Evolutionary conservation across 1,139 yeast genomes (phyloP), one percentile per base, ranked within the genome.

Genomic region (Sugiyamaella xylanicola): DNA sequence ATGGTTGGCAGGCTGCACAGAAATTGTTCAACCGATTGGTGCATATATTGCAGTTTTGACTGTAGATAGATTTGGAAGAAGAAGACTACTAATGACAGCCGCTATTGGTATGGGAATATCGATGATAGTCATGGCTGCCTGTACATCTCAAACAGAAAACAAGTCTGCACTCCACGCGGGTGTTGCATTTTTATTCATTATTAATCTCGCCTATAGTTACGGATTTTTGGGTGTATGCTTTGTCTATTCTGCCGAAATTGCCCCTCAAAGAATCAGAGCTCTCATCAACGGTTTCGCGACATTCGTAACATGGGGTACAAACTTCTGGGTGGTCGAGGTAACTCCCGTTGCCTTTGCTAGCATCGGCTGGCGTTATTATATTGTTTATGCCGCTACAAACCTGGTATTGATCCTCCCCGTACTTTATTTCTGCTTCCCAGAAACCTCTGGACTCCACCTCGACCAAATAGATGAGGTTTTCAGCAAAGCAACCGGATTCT

Each of bases 231-330:
- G 63, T 17, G 55, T 53, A 43, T 65, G 59, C 57, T 65, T 61
- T 59, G 63, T 57, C 21, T 64, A 82, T 70, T 85, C 85, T 53
- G 83, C 86, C 47, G 87, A 83, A 70, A 79, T 83, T 57, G 78
- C 82, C 65, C 85, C 87, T n/a, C 76, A 81, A 68, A 76, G 80
- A 67, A 79, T 83, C 47, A 80, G 87, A 73, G 81, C 85, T 49
- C 76, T 78, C 48, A 83, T 83, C 52, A 74, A 81, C 53, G 86
- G 84, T 40, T 71, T 80, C 35, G 63, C 65, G 15, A 59, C 62
- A 1, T 56, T 55, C 45, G 68, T 72, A 65, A 78, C 76, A 54
- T 75, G 82, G 59, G 81, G 61, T 65, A 83, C 66, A 58, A 76
- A 75, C 54, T 77, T 76, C 60, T 69, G 76, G 70, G 68, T 77